Evolutionary conservation across 768 basidiomycete genomes (phyloP), one percentile per base, ranked within the genome.

Genomic region (Tephrocybe sp.): DNA sequence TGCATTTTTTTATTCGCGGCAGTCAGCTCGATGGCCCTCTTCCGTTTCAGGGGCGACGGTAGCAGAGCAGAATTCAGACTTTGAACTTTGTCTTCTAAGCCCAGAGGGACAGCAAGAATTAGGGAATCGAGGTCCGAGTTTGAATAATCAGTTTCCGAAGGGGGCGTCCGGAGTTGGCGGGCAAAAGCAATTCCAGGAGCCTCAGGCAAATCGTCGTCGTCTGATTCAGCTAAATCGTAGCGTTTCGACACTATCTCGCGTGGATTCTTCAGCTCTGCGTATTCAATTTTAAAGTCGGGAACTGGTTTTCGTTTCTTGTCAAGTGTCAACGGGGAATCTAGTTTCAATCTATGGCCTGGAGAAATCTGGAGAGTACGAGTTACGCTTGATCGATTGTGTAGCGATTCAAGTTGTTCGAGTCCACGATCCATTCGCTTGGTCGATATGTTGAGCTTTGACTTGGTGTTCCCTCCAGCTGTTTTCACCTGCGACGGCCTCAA

Each of bases 281-380:
- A 75, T 45, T 79, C 69, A 19, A 85, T 55, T 51, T 80, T 71
- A 53, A 82, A 82, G 53, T 80, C 70, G 20, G 77, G 72, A 2
- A 58, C 53, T 7, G 64, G 34, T 44, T 62, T 63, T 11, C 54
- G 58, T 54, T 68, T 70, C 40, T 61, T 62, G 51, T 69, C 70
- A n/a, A 54, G 58, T 46, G 58, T 51, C 26, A 39, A 39, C 10
- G 56, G 50, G 36, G 64, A 50, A 20, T 70, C 67, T n/a, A 78
- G 54, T 59, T 80, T 84, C 60, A 79, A 59, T 22, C 74, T 72
- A 46, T 70, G 68, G 14, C 75, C 74, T 33, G 68, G 63, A 6
- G 65, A 61, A 20, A 76, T 59, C 31, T 67, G 64, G 34, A 74
- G 62, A 44, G 66, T 74, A 38, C 64, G 62, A 35, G 69, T 51